Base-by-base conservation (phyloP, 2,329 filamentous ascomycete species). In the Blastomyces parvus region DNA sequence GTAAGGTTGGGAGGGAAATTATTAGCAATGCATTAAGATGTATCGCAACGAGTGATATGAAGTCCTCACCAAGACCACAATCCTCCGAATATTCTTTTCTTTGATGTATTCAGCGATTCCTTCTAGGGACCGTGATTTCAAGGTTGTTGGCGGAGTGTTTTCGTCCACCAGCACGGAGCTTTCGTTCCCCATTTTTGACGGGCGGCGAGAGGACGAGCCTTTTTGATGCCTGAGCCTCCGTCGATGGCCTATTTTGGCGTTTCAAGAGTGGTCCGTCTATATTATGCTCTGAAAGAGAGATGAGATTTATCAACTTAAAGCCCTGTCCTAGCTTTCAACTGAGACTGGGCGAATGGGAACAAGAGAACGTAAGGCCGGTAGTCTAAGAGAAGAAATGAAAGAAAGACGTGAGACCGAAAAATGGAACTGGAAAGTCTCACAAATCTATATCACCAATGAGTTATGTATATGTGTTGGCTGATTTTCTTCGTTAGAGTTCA, bases 91-190 rank as follows among this genome's bases (percentile, higher is more conserved):
- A 59, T 82, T 75, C 56, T 87, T 88, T 70, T 86, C 82, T 67
- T 84, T 86, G 75, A 99, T 92, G 70, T 89, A 88, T 36, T 88
- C 83, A n/a, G 91, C 92, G 48, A 97, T 80, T 3, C 85, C 88
- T 22, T 87, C 81, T 17, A 97, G 75, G 36, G 83, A 88, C 63
- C 91, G 86, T 40, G 83, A 84, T 52, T 82, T 78, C 17, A 97
- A 82, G 0, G 86, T 89, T 61, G 80, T 72, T 1, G 93, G 85
- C 46, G 79, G 79, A 30, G 84, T 84, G 66, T 82, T 82, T 66
- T 88, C 85, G 71, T 87, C 84, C 66, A 92, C 75, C 62, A 83
- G 78, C 40, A 79, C 81, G 30, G 90, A 95, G 67, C 86, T 82
- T 73, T 96, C 90, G 75, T 96, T 91, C 64, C 92, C 92, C 93